phyloP scores from a whole-genome alignment of 305 asterid genomes.

The Nicotiana rustica region DNA sequence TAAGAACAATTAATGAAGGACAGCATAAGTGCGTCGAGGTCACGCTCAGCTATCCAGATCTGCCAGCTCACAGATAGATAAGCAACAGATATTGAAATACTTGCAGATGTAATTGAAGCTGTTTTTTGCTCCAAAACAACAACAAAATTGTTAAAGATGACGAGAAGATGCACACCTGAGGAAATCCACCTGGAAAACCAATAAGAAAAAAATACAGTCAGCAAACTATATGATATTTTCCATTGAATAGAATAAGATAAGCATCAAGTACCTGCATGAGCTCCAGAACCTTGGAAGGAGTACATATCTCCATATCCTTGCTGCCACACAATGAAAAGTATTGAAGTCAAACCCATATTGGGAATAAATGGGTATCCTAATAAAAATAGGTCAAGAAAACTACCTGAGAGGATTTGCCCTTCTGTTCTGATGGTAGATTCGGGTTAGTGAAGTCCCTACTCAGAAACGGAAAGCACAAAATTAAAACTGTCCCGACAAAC shows the following conservation, averaged over 20 bases:
- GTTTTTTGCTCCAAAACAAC: no score
- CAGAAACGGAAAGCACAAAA: conserved; percentile 1
- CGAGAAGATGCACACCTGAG: conserved; percentile 71
- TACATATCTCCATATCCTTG: conserved; percentile 86
- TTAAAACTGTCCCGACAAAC: not conserved
- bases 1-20: conserved; percentile 19
- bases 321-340: conserved; percentile 50
- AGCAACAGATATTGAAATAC: not conserved
- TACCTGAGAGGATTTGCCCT: conserved; percentile 93
- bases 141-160: not conserved
- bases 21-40: not conserved
- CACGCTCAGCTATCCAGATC: not conserved
- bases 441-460: conserved; percentile 98
- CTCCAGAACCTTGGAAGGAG: conserved; percentile 39
- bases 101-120: not conserved
- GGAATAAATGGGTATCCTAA: not conserved
- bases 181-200: conserved; percentile 73
- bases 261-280: conserved; percentile 62
- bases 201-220: conserved; percentile 41
- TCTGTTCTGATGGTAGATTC: conserved; percentile 91
- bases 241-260: not conserved
- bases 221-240: conserved; percentile 35
- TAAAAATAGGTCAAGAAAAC: conserved; percentile 40
- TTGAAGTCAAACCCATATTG: conserved; percentile 20
- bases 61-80: not conserved